A percentile compares a stretch with the other conserved stretches of the same genome.
These are phyloP conservation scores for Biscutella laevigata DNA, from an alignment of 441 rosid genomes.

Conservation along the genomic window DNA sequence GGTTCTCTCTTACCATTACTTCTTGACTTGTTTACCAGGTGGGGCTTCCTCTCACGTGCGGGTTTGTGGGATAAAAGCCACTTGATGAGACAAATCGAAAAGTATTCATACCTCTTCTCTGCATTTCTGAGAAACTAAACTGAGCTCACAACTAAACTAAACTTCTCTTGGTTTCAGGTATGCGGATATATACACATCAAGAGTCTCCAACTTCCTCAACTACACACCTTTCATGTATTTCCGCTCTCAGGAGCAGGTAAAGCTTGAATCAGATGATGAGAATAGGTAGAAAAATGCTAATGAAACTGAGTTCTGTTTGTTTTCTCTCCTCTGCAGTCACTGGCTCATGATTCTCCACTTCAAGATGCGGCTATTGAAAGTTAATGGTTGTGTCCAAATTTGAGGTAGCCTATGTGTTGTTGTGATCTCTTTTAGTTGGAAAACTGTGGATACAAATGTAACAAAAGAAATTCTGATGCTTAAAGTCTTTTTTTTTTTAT, in stretches of 20 bases:
- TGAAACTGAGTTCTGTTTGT: background rate
- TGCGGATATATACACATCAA: slow-evolving; percentile 85
- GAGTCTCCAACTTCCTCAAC: slow-evolving; percentile 82
- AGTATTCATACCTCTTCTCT: slow-evolving; percentile 33
- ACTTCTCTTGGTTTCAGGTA: slow-evolving; percentile 42
- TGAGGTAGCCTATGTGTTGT: slow-evolving; percentile 2
- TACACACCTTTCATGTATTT: slow-evolving; percentile 90
- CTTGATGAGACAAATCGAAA: slow-evolving; percentile 92
- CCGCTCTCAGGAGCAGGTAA: slow-evolving; percentile 89
- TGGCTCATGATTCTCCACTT: slow-evolving; percentile 62
- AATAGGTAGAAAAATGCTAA: background rate
- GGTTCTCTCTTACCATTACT: background rate
- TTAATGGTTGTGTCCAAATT: background rate
- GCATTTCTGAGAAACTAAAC: background rate
- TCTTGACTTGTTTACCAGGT: slow-evolving; percentile 38
- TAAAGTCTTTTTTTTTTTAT: background rate
- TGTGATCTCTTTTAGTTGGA: slow-evolving; percentile 4
- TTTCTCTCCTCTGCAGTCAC: slow-evolving; percentile 49
- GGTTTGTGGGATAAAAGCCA: slow-evolving; percentile 98
- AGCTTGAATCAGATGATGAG: background rate
- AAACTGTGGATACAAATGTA: slow-evolving; percentile 19
- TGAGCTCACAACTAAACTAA: background rate
- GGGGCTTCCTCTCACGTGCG: slow-evolving; percentile 95
- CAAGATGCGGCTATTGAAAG: slow-evolving; percentile 19
- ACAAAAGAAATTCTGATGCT: background rate